phyloP scores from a whole-genome alignment of 2,329 filamentous ascomycete species.

The Paecilomyces formosus region DNA sequence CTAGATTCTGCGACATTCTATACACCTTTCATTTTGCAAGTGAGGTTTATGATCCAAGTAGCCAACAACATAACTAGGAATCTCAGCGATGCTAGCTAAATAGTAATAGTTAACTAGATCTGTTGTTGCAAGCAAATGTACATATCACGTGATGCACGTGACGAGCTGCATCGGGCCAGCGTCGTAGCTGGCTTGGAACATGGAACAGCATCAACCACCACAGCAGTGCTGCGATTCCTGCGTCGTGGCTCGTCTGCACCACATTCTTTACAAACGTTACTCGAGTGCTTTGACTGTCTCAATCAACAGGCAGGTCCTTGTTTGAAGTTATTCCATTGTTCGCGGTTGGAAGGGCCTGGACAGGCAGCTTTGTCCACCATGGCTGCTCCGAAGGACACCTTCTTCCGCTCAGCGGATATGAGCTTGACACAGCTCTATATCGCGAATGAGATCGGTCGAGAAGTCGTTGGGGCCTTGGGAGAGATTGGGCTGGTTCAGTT shows the following conservation, averaged over 20 bases:
- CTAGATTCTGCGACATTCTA: too few species aligned
- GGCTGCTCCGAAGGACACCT: conserved; percentile 71
- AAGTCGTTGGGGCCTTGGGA: conserved; percentile 92
- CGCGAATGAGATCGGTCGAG: conserved; percentile 95
- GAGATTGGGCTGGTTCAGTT: conserved; percentile 97
- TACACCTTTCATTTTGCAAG: too few species aligned
- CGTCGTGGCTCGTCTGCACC: neutral
- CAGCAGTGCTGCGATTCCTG: neutral
- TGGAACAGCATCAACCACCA: neutral
- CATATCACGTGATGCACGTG: neutral
- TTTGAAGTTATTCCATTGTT: neutral
- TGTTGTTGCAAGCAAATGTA: too few species aligned
- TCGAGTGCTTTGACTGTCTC: neutral
- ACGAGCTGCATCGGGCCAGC: neutral
- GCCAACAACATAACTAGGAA: too few species aligned
- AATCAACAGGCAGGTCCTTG: neutral
- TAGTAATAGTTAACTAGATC: too few species aligned
- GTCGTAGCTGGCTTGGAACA: neutral
- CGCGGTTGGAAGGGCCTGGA: neutral
- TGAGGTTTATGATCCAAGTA: too few species aligned
- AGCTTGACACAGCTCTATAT: conserved; percentile 99
- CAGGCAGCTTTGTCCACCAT: conserved; percentile 33
- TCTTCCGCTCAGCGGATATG: conserved; percentile 99
- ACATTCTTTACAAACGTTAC: neutral
- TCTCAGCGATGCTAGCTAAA: too few species aligned